These are phyloP conservation scores for Emergomyces pasteurianus DNA, from an alignment of 2,329 filamentous ascomycete genomes.

Conservation along the genomic window DNA sequence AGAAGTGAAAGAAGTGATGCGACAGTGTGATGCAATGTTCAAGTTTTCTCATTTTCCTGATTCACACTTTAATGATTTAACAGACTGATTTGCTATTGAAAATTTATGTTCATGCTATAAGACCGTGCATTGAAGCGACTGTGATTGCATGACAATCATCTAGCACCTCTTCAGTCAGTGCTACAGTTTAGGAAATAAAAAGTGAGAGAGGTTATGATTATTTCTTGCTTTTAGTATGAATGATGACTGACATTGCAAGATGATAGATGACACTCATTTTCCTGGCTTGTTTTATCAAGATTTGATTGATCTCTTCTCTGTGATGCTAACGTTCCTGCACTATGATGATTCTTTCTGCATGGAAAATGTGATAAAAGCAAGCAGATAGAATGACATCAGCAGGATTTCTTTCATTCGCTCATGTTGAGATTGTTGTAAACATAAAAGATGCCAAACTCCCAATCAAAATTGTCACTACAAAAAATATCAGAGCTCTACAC, in stretches of 20 bases:
- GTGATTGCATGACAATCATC: neutral
- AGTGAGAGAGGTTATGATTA: neutral
- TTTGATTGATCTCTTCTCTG: neutral
- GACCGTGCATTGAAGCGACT: neutral
- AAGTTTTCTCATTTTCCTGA: neutral
- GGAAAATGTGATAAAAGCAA: neutral
- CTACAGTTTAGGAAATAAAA: neutral
- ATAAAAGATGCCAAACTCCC: neutral
- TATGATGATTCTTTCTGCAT: neutral
- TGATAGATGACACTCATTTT: neutral
- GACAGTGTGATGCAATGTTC: neutral
- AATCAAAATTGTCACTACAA: neutral
- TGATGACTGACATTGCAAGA: neutral
- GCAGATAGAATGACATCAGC: neutral
- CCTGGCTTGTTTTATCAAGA: neutral
- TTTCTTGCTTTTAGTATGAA: neutral
- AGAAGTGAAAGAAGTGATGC: neutral
- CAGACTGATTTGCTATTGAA: neutral
- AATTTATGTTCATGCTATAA: neutral
- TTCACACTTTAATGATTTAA: neutral
- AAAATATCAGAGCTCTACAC: neutral
- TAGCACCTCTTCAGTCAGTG: neutral
- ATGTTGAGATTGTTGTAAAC: neutral
- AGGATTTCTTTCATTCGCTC: neutral
- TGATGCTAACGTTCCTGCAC: neutral